Conservation (phyloP, 108 stramenopile species). For the Nitzschia palea region DNA sequence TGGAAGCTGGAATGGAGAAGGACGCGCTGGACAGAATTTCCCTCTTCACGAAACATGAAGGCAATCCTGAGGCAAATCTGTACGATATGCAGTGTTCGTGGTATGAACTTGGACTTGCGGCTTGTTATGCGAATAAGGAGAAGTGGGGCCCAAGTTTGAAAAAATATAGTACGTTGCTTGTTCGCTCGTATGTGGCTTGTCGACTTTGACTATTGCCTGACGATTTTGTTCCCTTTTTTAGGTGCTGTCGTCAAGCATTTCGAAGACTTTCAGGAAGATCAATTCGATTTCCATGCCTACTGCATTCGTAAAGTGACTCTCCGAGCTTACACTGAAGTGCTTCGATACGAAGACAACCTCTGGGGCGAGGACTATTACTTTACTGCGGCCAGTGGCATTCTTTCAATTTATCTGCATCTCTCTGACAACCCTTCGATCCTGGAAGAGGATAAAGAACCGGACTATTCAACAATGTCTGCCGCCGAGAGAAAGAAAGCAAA, state of each 20-base stretch:
- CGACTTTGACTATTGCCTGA: not conserved
- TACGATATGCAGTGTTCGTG: slow-evolving; percentile 98
- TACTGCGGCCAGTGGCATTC: slow-evolving; percentile 76
- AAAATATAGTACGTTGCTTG: slow-evolving; percentile 67
- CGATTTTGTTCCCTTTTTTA: slow-evolving; percentile 26
- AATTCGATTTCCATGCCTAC: slow-evolving; percentile 98
- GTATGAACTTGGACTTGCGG: slow-evolving; percentile 95
- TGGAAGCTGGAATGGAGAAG: slow-evolving; percentile 85
- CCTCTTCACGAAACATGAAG: slow-evolving; percentile 91
- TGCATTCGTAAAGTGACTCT: slow-evolving; percentile 96
- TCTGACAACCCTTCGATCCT: slow-evolving; percentile 57
- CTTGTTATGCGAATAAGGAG: slow-evolving; percentile 55
- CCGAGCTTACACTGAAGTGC: slow-evolving; percentile 88
- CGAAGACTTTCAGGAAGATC: slow-evolving; percentile 95
- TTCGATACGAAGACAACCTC: slow-evolving; percentile 86
- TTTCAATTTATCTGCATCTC: slow-evolving; percentile 75
- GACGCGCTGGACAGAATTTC: slow-evolving; percentile 79
- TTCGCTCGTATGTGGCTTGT: not conserved
- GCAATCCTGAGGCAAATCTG: slow-evolving; percentile 91
- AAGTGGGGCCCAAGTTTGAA: slow-evolving; percentile 79
- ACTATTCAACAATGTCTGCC: slow-evolving; percentile 82
- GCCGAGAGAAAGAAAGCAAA: slow-evolving; percentile 88
- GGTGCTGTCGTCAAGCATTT: slow-evolving; percentile 93
- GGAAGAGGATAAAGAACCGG: slow-evolving; percentile 65
- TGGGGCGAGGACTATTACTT: slow-evolving; percentile 82